Percentiles rank a stretch among this genome's conserved stretches.
These are phyloP conservation scores for Leucaena leucocephala DNA, from an alignment of 306 rosid genomes.

Conservation along the genomic window DNA sequence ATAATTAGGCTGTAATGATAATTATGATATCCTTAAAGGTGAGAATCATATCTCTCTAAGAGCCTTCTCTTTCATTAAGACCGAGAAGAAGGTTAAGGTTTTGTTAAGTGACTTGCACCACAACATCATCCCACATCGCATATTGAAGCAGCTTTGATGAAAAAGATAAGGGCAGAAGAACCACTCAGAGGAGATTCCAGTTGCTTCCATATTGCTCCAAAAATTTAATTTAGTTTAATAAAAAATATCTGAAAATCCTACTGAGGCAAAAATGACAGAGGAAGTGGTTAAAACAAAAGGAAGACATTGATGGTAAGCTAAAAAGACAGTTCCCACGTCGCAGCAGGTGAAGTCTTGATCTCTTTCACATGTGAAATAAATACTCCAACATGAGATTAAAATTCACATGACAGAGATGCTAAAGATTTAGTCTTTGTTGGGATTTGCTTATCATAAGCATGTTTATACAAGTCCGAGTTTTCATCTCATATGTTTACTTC, in stretches of 20 bases:
- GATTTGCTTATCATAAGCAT: no score
- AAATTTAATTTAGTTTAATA: not conserved
- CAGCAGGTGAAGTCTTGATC: not conserved
- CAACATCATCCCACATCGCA: constrained; percentile 36
- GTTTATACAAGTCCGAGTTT: no score
- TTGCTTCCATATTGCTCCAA: constrained; percentile 35
- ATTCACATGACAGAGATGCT: not conserved
- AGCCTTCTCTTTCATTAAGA: constrained; percentile 39
- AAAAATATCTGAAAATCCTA: not conserved
- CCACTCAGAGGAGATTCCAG: constrained; percentile 18
- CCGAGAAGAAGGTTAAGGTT: constrained; percentile 34
- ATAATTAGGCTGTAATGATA: constrained; percentile 24
- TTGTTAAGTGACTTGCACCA: constrained; percentile 38
- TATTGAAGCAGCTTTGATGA: constrained; percentile 36
- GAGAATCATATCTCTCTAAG: constrained; percentile 36
- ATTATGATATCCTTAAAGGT: constrained; percentile 2
- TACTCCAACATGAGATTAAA: not conserved
- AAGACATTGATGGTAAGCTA: not conserved
- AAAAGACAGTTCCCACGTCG: not conserved
- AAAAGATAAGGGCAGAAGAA: constrained; percentile 24
- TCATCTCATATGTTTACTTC: no score
- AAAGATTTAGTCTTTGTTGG: no score
- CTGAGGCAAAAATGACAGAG: constrained; percentile 2
- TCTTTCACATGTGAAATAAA: not conserved
- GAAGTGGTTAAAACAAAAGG: constrained; percentile 13